phyloP scores from a whole-genome alignment of 345 rosid genomes.

The Balakata baccata region DNA sequence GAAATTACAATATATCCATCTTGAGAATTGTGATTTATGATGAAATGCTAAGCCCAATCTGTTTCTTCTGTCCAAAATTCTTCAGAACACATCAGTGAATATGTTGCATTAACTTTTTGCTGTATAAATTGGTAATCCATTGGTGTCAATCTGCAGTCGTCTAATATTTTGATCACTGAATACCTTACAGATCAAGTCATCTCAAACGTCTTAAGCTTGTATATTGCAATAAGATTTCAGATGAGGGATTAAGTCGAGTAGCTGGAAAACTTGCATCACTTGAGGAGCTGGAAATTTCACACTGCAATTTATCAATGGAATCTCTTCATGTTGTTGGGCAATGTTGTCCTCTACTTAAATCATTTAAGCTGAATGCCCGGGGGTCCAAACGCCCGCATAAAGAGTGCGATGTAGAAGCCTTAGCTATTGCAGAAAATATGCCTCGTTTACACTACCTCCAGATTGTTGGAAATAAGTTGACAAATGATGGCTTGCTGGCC shows the following conservation, averaged over 20 bases:
- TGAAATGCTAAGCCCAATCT: no score
- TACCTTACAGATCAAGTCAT: slow-evolving; percentile 39
- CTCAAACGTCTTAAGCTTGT: slow-evolving; percentile 46
- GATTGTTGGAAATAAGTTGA: no score
- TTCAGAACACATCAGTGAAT: background rate
- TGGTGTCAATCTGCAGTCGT: slow-evolving; percentile 7
- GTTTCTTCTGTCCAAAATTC: background rate
- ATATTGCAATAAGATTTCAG: slow-evolving; percentile 30
- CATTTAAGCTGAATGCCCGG: slow-evolving; percentile 35
- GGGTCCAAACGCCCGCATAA: slow-evolving; percentile 19
- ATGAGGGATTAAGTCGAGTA: slow-evolving; percentile 38
- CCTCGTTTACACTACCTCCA: no score
- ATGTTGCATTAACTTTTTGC: background rate
- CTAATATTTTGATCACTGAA: background rate
- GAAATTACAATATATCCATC: background rate
- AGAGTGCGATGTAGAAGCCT: slow-evolving; percentile 45
- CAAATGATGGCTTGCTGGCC: no score
- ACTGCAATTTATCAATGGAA: slow-evolving; percentile 26
- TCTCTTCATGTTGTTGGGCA: slow-evolving; percentile 34
- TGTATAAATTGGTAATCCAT: no score
- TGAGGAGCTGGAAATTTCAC: slow-evolving; percentile 55
- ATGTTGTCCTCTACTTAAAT: slow-evolving; percentile 39
- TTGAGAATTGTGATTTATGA: background rate
- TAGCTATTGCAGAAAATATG: no score
- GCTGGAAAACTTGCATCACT: slow-evolving; percentile 44